Percentiles rank a stretch among this genome's conserved stretches.
Conservation (phyloP, 176 grass and related monocot genomes). For the Musa troglodytarum region DNA sequence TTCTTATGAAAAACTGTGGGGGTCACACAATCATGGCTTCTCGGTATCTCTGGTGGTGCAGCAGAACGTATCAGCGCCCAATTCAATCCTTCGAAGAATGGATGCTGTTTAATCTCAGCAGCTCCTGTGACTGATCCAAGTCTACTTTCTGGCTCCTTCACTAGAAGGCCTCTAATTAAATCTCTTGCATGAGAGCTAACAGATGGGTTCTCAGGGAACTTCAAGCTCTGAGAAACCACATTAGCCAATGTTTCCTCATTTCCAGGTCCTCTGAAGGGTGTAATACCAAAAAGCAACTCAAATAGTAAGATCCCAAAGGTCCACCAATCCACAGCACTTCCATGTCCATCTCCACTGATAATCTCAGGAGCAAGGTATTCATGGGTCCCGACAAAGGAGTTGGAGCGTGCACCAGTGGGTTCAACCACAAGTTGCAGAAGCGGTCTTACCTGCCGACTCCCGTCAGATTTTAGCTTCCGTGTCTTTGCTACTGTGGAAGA, state of each 20-base stretch:
- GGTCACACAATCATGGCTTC: neutral
- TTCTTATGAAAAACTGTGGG: neutral
- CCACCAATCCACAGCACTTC: constrained; percentile 23
- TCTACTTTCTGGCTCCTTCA: constrained; percentile 16
- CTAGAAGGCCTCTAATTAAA: constrained; percentile 10
- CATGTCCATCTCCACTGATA: constrained; percentile 14
- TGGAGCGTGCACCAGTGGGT: constrained; percentile 12
- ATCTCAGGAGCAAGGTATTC: constrained; percentile 22
- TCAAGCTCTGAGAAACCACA: constrained; percentile 3
- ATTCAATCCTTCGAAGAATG: constrained; percentile 10
- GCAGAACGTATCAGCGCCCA: constrained; percentile 14
- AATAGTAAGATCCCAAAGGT: constrained; percentile 17
- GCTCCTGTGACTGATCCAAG: constrained; percentile 16
- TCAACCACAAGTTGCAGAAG: constrained; percentile 12
- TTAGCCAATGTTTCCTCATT: constrained; percentile 17
- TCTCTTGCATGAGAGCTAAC: constrained; percentile 16
- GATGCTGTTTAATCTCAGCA: constrained; percentile 16
- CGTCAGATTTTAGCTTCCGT: constrained; percentile 11
- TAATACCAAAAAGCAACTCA: constrained; percentile 13
- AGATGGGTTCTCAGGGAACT: constrained; percentile 9
- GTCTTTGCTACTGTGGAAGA: constrained; percentile 18
- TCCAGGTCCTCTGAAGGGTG: constrained; percentile 14
- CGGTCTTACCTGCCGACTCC: neutral
- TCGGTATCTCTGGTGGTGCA: neutral
- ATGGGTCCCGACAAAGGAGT: constrained; percentile 14